Conservation (phyloP, 495 filamentous ascomycete genomes). For the Aspergillus wentii region DNA sequence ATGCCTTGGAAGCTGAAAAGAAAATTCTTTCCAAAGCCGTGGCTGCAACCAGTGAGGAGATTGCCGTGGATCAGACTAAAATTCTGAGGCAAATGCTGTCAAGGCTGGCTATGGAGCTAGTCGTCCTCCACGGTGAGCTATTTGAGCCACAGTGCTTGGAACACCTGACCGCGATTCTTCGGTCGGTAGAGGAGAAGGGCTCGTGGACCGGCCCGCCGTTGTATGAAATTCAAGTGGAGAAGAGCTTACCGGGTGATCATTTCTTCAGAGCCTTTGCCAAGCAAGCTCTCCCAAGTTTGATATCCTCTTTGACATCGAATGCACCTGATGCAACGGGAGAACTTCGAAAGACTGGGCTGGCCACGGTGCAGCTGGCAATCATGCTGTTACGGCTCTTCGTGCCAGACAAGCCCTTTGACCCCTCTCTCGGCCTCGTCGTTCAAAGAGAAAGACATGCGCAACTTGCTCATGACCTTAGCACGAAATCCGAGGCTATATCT, state of each 20-base stretch:
- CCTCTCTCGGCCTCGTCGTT: constrained; percentile 70
- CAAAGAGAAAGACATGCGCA: constrained; percentile 61
- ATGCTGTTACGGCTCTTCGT: constrained; percentile 70
- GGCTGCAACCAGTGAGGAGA: constrained; percentile 37
- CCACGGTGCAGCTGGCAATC: constrained; percentile 33
- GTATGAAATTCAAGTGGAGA: constrained; percentile 14
- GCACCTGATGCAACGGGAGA: constrained; percentile 7
- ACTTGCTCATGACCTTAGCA: constrained; percentile 46
- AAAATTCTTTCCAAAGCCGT: constrained; percentile 54
- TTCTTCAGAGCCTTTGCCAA: constrained; percentile 31
- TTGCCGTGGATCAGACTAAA: constrained; percentile 41
- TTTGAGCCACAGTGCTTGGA: constrained; percentile 27
- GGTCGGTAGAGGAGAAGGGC: constrained; percentile 19
- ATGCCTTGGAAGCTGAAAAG: constrained; percentile 62
- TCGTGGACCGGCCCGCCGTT: constrained; percentile 7
- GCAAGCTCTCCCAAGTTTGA: constrained; percentile 26
- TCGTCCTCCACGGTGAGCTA: constrained; percentile 37
- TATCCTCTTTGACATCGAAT: constrained; percentile 19
- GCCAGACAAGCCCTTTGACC: constrained; percentile 81
- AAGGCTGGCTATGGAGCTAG: constrained; percentile 43
- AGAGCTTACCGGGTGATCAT: constrained; percentile 22
- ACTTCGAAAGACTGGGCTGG: constrained; percentile 22
- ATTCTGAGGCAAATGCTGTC: constrained; percentile 45
- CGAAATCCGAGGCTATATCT: constrained; percentile 55
- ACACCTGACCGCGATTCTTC: constrained; percentile 19